Percentiles rank a stretch among this genome's conserved stretches.
Evolutionary conservation across 192 early-diverging fungal genomes (phyloP).

Genomic region (Borealophlyctis nickersoniae): DNA sequence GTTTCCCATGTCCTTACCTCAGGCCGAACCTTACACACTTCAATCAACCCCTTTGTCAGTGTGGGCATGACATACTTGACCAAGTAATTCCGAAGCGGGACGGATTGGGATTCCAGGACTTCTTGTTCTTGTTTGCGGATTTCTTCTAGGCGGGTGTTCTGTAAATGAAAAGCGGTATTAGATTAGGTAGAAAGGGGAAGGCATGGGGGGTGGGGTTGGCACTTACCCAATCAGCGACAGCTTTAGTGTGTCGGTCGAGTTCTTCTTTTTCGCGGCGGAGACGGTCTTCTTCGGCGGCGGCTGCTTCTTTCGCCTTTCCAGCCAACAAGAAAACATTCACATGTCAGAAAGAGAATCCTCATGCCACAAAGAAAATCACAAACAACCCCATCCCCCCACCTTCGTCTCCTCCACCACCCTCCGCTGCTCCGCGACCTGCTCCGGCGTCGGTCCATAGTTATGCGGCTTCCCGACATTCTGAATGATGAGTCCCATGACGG

Average conservation of each 20-base stretch:
- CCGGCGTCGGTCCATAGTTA: conserved; percentile 58
- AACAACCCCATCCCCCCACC: conserved; percentile 25
- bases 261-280: conserved; percentile 52
- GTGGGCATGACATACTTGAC: conserved; percentile 65
- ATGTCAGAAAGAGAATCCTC: neutral
- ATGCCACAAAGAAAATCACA: neutral
- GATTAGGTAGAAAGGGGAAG: conserved; percentile 5
- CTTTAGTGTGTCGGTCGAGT: conserved; percentile 49
- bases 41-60: conserved; percentile 58
- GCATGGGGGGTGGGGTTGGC: neutral
- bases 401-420: conserved; percentile 39
- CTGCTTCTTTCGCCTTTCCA: conserved; percentile 39
- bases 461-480: conserved; percentile 51
- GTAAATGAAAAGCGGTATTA: neutral
- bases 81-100: conserved; percentile 58
- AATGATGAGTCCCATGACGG: conserved; percentile 40
- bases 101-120: conserved; percentile 58
- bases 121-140: conserved; percentile 63
- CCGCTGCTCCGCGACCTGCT: conserved; percentile 52
- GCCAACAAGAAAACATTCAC: neutral
- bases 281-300: conserved; percentile 46
- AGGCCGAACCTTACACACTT: conserved; percentile 59
- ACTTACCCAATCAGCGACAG: conserved; percentile 56
- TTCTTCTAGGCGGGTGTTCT: conserved; percentile 56
- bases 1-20: conserved; percentile 33